These are phyloP conservation scores for Hypoxylon crocopeplum DNA, from an alignment of 495 filamentous ascomycete species.

Conservation along the genomic window DNA sequence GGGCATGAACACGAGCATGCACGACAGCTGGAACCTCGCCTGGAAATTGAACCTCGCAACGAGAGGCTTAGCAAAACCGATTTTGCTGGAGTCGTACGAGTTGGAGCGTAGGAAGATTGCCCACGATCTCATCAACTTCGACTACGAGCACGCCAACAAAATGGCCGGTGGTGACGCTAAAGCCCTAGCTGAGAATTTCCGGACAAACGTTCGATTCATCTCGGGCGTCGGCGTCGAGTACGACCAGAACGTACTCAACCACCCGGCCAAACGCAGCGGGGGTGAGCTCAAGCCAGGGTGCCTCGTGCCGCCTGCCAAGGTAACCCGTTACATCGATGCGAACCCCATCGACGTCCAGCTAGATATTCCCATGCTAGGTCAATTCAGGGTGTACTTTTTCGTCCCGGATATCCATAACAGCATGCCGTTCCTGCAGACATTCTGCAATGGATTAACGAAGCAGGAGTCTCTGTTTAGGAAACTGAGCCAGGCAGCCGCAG, in stretches of 20 bases:
- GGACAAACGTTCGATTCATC: conserved; percentile 71
- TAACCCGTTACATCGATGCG: conserved; percentile 70
- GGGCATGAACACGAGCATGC: conserved; percentile 78
- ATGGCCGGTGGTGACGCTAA: conserved; percentile 64
- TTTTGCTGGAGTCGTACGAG: conserved; percentile 69
- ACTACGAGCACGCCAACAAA: conserved; percentile 64
- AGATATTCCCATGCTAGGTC: conserved; percentile 72
- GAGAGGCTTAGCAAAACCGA: conserved; percentile 59
- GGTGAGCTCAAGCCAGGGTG: conserved; percentile 61
- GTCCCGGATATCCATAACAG: conserved; percentile 61
- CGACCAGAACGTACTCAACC: conserved; percentile 62
- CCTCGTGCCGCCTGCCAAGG: conserved; percentile 67
- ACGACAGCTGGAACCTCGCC: conserved; percentile 76
- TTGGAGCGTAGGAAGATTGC: conserved; percentile 68
- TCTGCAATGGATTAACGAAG: conserved; percentile 56
- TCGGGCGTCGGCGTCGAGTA: conserved; percentile 72
- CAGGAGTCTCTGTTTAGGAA: conserved; percentile 55
- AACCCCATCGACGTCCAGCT: conserved; percentile 76
- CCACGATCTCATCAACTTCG: conserved; percentile 71
- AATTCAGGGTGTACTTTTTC: conserved; percentile 73
- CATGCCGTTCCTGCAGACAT: conserved; percentile 57
- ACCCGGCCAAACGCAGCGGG: conserved; percentile 43
- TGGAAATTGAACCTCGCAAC: conserved; percentile 75
- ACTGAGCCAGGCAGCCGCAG: conserved; percentile 52
- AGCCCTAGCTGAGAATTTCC: conserved; percentile 66